Percentiles rank a stretch among this genome's conserved stretches.
Conservation (phyloP, 1,284 basidiomycete genomes). For the Trametes pubescens region DNA sequence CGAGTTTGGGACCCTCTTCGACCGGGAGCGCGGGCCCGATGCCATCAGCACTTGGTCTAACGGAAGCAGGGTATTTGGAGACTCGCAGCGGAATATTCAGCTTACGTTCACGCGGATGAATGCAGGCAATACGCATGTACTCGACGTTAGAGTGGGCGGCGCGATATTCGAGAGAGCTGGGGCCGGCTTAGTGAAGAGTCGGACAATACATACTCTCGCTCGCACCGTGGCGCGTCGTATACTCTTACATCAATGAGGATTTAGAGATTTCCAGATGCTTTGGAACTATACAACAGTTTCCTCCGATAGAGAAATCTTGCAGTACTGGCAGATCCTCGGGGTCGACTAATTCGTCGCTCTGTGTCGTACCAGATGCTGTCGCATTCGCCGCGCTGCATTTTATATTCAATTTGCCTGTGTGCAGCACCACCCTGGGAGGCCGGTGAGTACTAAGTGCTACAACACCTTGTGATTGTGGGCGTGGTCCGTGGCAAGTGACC, state of each 20-base stretch:
- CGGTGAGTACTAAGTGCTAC: no score
- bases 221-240: neutral
- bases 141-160: constrained; percentile 27
- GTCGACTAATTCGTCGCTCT: no score
- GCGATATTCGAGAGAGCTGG: neutral
- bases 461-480: no score
- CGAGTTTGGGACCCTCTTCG: neutral
- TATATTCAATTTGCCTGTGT: no score
- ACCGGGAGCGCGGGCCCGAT: constrained; percentile 1
- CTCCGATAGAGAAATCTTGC: no score
- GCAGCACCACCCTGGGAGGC: no score
- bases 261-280: no score
- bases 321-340: no score
- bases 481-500: no score
- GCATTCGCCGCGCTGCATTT: no score
- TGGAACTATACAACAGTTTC: no score
- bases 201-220: neutral
- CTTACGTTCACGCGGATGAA: constrained; percentile 27
- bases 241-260: neutral
- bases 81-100: constrained; percentile 24
- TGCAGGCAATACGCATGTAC: constrained; percentile 12
- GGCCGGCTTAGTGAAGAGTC: neutral
- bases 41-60: constrained; percentile 16
- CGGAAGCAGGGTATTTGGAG: constrained; percentile 21
- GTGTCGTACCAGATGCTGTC: no score